Base-by-base conservation (phyloP, 78 protist genomes). In the Pelomyxa schiedti region DNA sequence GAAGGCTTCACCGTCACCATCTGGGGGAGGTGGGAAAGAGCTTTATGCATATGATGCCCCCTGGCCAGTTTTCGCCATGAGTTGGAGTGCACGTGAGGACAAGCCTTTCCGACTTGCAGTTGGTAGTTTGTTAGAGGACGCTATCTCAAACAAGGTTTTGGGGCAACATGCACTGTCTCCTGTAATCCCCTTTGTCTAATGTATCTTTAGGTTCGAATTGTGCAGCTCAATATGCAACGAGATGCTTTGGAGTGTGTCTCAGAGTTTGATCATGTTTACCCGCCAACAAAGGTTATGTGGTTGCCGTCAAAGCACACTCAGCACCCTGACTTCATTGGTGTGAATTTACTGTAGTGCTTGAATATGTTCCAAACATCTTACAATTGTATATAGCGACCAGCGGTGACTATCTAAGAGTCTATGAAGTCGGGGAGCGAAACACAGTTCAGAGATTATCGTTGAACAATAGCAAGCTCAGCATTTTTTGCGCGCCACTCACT, bases 401-500 rank as follows among this genome's bases (percentile, higher is more conserved):
- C 0, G 99, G 97, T 32, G 99, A 95, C 80, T 94, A 94, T 75
- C 74, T 97, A 35, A 66, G 99, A 8, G 9, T 97, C 4, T 92
- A 96, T 95, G 80, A 79, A 52, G 72, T 90, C 24, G 28, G 42
- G 52, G 79, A 69, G 36, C 64, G 78, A 40, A 16, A 47, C 32
- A 16, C 16, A 16, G 32, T 16, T 16, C 58, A 47, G 58, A 16
- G 58, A 16, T 47, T 16, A 16, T 16, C 58, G 58, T 16, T 47
- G 32, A 47, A 47, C 58, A 47, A 47, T 16, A 47, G 16, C 58
- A 90, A 92, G 77, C 77, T 76, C 71, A 70, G 87, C 22, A 96
- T 93, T 42, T 92, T 88, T 72, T 94, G 97, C 58, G 97, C 99
- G 36, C 99, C 99, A 36, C 79, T 97, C 39, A 94, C 99, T 16